Percentiles rank a stretch among this genome's conserved stretches.
phyloP scores from a whole-genome alignment of 2,329 filamentous ascomycete genomes.

The Gliomastix tumulicola region DNA sequence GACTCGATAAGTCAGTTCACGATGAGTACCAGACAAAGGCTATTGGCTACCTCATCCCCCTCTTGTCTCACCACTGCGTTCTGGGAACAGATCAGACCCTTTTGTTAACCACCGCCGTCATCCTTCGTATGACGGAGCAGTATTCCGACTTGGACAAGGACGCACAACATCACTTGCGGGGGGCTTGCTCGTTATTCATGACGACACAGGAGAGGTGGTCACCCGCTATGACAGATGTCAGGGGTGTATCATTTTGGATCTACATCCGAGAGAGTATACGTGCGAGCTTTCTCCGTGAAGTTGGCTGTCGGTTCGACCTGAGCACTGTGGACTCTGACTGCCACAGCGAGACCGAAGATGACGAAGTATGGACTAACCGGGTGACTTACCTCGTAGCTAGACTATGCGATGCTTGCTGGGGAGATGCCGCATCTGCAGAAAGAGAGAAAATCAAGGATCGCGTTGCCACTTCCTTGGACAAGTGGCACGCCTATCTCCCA shows the following conservation, averaged over 20 bases:
- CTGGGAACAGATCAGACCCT: not conserved
- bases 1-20: not conserved
- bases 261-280: conserved; percentile 3
- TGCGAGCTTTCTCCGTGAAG: conserved; percentile 2
- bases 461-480: not conserved
- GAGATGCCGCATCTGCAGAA: not conserved
- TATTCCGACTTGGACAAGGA: conserved; percentile 3
- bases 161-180: conserved; percentile 1
- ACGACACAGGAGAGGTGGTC: not conserved
- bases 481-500: not conserved
- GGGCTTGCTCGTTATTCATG: conserved; percentile 1
- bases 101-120: conserved; percentile 2
- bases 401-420: conserved; percentile 3
- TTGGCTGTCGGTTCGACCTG: conserved; percentile 1
- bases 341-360: conserved; percentile 17
- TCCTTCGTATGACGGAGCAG: conserved; percentile 4
- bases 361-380: conserved; percentile 17
- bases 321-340: conserved; percentile 17
- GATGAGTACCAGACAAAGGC: not conserved
- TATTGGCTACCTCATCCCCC: not conserved
- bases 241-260: conserved; percentile 2
- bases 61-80: not conserved
- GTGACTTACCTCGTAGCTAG: conserved; percentile 1
- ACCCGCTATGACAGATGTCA: not conserved
- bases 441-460: not conserved